A percentile compares a stretch with the other conserved stretches of the same genome.
Evolutionary conservation across 1,139 yeast genomes (phyloP).

Genomic region (Saccharomyces hybrid): DNA sequence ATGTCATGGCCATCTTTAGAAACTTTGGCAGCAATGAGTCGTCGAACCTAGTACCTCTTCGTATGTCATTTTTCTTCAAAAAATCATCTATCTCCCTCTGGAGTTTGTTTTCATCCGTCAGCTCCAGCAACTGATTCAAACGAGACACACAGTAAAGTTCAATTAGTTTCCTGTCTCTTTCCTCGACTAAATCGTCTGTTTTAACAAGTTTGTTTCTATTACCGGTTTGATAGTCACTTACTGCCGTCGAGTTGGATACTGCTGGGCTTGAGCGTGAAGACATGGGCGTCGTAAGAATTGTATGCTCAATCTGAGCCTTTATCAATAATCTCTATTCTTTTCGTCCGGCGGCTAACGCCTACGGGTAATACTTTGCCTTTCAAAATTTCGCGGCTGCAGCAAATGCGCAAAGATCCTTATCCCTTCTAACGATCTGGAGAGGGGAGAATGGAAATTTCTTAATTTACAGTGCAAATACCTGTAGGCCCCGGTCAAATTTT

Average conservation of each 20-base stretch:
- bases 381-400: not conserved
- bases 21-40: slow-evolving; percentile 15
- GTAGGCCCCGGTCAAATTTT: not conserved
- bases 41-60: slow-evolving; percentile 17
- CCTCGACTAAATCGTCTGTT: slow-evolving; percentile 32
- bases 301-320: not conserved
- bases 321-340: not conserved
- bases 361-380: not conserved
- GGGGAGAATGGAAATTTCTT: not conserved
- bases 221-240: not conserved
- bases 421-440: not conserved
- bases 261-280: not conserved
- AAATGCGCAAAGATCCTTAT: not conserved
- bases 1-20: not conserved
- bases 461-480: not conserved
- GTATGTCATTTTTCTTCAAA: slow-evolving; percentile 20
- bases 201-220: not conserved
- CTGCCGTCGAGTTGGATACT: not conserved
- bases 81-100: slow-evolving; percentile 19
- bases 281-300: not conserved
- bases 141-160: slow-evolving; percentile 49
- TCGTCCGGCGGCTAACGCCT: not conserved
- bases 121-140: slow-evolving; percentile 26
- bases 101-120: slow-evolving; percentile 18
- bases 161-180: slow-evolving; percentile 46